Conservation (phyloP, 345 rosid species). For the Eucalyptus pumila region DNA sequence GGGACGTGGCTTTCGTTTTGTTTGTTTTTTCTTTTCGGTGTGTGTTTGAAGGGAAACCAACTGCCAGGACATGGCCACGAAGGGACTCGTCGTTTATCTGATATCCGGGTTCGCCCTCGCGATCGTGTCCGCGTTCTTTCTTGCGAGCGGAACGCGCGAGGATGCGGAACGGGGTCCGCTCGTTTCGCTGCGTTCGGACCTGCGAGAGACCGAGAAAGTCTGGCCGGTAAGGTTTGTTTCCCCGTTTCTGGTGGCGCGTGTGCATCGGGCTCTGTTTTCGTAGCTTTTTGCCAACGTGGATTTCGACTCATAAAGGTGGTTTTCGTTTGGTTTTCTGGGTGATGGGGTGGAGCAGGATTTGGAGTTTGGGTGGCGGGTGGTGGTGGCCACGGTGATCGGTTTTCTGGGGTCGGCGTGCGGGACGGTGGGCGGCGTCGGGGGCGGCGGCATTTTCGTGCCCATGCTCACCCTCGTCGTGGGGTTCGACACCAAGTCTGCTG, state of each 20-base stretch:
- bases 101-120: constrained; percentile 54
- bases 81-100: constrained; percentile 46
- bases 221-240: constrained; percentile 65
- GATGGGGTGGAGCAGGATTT: constrained; percentile 23
- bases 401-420: constrained; percentile 93
- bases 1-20: background rate
- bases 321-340: background rate
- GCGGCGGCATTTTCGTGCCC: constrained; percentile 95
- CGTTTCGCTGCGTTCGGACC: background rate
- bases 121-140: constrained; percentile 27
- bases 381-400: constrained; percentile 64
- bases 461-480: constrained; percentile 91
- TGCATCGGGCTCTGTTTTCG: too few species aligned
- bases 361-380: constrained; percentile 60
- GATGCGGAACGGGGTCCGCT: background rate
- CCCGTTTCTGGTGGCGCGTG: background rate
- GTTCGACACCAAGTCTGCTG: constrained; percentile 90
- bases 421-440: constrained; percentile 95
- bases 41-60: background rate
- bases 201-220: constrained; percentile 7
- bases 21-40: background rate
- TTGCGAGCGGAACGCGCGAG: background rate
- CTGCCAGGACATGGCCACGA: constrained; percentile 23
- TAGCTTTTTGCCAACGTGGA: background rate
- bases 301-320: background rate